Base-by-base conservation (phyloP, 192 early-diverging fungal genomes). In the Gonapodya sp. region DNA sequence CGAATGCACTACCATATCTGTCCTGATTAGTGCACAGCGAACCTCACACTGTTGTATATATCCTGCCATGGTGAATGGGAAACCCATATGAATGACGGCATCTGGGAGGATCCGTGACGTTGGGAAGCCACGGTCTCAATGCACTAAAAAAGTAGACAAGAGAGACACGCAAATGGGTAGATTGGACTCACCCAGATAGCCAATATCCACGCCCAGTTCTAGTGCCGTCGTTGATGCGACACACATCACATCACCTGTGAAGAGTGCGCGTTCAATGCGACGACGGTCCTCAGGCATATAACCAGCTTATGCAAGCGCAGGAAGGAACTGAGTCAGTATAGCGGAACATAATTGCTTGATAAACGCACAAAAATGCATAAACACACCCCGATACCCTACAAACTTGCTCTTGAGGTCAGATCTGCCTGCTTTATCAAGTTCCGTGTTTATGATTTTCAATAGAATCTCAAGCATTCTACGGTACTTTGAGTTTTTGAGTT, bases 191-290 rank as follows among this genome's bases (percentile, higher is more conserved):
- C 80, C 78, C 1, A 85, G 73, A 0, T 82, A 79, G 14, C 95
- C 95, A 75, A 95, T 93, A 82, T 96, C 94, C 2, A 96, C 89
- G 1, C 95, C 95, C 0, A 96, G 86, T 79, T 96, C 95, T 35
- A 96, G 85, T 0, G 95, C 94, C 73, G 90, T 94, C 36, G 94
- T 96, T 1, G 93, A 88, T 0, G 95, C 85, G 33, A 95, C 89
- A 31, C 87, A 85, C 1, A 89, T 80, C 34, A 94, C 79, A 18
- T 89, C 83, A 0, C 92, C 93, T n/a, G 74, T 32, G 85, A 94
- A 94, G 83, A 96, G 81, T 64, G 83, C 80, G 2, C 81, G 79
- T 83, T 96, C 95, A 31, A 95, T 96, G 1, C 87, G 79, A 24
- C 94, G 81, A 36, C 95, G 85, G 79, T 93, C 92, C 14, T 84